Percentiles rank a stretch among this genome's conserved stretches.
These are phyloP conservation scores for Plasmodium fragile DNA, from an alignment of 169 alveolate genomes.

Conservation along the genomic window DNA sequence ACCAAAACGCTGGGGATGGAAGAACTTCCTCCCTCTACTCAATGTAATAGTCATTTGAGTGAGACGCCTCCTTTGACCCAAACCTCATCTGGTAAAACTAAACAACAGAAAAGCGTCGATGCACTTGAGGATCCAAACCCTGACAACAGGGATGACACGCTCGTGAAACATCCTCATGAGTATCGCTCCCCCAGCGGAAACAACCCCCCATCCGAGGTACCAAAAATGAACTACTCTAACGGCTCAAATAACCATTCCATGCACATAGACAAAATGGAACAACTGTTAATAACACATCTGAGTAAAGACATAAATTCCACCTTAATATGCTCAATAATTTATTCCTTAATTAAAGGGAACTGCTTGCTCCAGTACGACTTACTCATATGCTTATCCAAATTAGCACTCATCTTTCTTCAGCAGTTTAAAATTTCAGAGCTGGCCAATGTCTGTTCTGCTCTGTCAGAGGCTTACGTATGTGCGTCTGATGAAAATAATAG, in stretches of 20 bases:
- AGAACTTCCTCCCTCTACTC: background rate
- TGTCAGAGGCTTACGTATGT: conserved; percentile 55
- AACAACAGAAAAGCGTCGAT: background rate
- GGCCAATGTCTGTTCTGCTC: conserved; percentile 56
- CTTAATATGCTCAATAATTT: conserved; percentile 55
- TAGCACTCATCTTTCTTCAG: conserved; percentile 42
- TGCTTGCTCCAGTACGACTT: conserved; percentile 54
- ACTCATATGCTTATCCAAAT: conserved; percentile 51
- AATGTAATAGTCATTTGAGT: background rate
- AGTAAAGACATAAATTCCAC: conserved; percentile 44
- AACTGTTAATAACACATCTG: conserved; percentile 11
- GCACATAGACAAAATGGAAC: conserved; percentile 6
- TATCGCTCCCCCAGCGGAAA: background rate
- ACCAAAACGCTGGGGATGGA: background rate
- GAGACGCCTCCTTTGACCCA: background rate
- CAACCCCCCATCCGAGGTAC: background rate
- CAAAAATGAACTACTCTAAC: background rate
- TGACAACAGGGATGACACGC: background rate
- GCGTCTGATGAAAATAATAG: conserved; percentile 67
- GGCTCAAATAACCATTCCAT: background rate
- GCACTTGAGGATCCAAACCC: background rate
- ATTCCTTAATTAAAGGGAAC: conserved; percentile 70
- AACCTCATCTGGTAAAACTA: background rate
- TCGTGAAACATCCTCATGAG: background rate
- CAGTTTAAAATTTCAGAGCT: conserved; percentile 45